Evolutionary conservation across 1,139 yeast genomes (phyloP), one percentile per base, ranked within the genome.

Genomic region (Suhomyces chickasaworum): DNA sequence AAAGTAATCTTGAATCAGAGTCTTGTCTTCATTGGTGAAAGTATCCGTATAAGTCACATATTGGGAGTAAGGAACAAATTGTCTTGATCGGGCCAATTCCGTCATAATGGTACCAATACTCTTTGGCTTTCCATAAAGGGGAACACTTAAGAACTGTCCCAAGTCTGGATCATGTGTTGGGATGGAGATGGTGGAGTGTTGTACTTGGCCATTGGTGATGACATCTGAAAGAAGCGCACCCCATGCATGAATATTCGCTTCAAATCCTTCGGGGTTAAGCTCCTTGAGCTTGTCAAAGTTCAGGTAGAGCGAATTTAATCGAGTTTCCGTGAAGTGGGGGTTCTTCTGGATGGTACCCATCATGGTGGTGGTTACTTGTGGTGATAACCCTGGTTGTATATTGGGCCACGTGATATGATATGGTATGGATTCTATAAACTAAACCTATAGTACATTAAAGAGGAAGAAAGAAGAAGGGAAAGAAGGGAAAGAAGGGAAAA

Each of bases 191-290:
- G 47, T 41, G 0, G 68, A 59, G 22, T 52, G 53, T 4, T 51
- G 47, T 29, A 58, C 47, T 7, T 55, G 51, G 16, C 55, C 49
- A 4, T 45, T 29, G 18, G 39, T 47, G 29, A 69, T 54, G 21
- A 72, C 45, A 9, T 58, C 57, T 8, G 42, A 39, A 13, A 74
- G 49, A 15, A 73, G 58, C 7, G 55, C 48, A 6, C 50, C 42
- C 95, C 95, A 86, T 1, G 89, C 86, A 2, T 64, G 62, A n/a
- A 85, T 53, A 57, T 86, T 86, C 20, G 93, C 93, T 32, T 73
- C 79, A 53, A 71, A 86, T 1, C 95, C 95, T 51, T 84, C 90
- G 1, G 78, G 79, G 58, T 86, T 86, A 18, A 76, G 56, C 8
- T 73, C 77, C 54, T 73, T 69, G 31, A 81, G 70, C 9, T 71